Percentiles rank a stretch among this genome's conserved stretches.
These are phyloP conservation scores for Rauvolfia tetraphylla DNA, from an alignment of 257 asterid species.

Conservation along the genomic window DNA sequence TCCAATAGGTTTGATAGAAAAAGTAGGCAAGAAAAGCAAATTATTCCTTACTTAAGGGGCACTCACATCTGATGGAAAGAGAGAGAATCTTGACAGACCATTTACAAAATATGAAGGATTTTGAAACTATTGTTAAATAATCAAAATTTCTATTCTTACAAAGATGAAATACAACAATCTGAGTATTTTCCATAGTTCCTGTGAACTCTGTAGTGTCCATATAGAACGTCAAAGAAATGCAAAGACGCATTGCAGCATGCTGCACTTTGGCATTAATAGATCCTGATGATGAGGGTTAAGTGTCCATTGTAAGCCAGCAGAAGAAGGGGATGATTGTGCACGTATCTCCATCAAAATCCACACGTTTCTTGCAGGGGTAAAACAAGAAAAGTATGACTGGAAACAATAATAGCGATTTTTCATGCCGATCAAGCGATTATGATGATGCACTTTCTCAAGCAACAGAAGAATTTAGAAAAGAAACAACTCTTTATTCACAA, in stretches of 20 bases:
- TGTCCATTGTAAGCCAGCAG: neutral
- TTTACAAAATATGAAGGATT: neutral
- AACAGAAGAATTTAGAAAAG: neutral
- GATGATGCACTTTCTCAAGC: neutral
- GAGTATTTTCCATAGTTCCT: too few relatives aligned
- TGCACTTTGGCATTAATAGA: neutral
- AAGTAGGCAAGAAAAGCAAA: slow-evolving; percentile 4
- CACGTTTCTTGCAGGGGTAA: neutral
- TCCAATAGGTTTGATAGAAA: neutral
- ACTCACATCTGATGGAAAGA: neutral
- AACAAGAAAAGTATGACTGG: neutral
- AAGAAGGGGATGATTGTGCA: neutral
- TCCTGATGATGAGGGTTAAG: neutral
- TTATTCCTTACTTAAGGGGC: slow-evolving; percentile 10
- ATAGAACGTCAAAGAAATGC: neutral
- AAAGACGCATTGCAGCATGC: too few relatives aligned
- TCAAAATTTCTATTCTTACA: too few relatives aligned
- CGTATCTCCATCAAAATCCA: neutral
- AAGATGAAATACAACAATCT: too few relatives aligned
- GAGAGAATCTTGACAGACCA: neutral
- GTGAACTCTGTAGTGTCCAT: neutral
- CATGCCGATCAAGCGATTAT: neutral
- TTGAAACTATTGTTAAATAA: neutral
- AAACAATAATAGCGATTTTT: neutral
- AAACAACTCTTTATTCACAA: neutral